Evolutionary conservation across 371 early-diverging fungal species (phyloP).

Genomic region (Mycotypha africana): DNA sequence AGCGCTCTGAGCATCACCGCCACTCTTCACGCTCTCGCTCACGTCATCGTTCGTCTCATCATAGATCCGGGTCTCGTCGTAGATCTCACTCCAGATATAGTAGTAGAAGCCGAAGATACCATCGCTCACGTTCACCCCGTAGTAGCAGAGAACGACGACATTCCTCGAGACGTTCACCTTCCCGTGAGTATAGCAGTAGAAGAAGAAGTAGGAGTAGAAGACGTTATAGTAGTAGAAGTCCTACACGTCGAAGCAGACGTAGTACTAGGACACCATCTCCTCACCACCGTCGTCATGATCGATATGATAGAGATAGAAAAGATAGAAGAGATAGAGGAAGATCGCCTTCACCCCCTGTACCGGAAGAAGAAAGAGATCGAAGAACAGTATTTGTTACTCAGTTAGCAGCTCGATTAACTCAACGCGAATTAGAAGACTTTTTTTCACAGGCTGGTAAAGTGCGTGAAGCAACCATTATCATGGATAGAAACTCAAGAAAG

Average conservation of each 20-base stretch:
- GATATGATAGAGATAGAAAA: constrained; percentile 7
- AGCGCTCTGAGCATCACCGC: too few species aligned
- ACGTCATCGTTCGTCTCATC: constrained; percentile 24
- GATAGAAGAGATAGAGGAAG: constrained; percentile 30
- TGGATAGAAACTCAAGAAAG: constrained; percentile 82
- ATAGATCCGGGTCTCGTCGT: constrained; percentile 36
- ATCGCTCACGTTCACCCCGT: constrained; percentile 44
- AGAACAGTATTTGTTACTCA: constrained; percentile 95
- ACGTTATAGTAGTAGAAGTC: constrained; percentile 25
- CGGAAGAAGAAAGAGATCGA: constrained; percentile 76
- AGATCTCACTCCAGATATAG: constrained; percentile 29
- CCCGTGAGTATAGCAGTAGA: constrained; percentile 27
- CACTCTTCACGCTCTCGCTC: too few species aligned
- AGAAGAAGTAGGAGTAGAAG: constrained; percentile 23
- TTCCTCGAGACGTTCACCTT: constrained; percentile 30
- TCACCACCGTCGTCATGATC: constrained; percentile 32
- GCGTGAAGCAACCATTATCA: constrained; percentile 83
- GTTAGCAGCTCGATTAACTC: constrained; percentile 75
- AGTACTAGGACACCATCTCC: constrained; percentile 19
- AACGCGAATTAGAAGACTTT: constrained; percentile 83
- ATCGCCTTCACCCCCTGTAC: constrained; percentile 69
- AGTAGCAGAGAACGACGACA: constrained; percentile 27
- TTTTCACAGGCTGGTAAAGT: constrained; percentile 83
- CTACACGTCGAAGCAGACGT: constrained; percentile 29
- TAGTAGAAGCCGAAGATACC: too few species aligned